These are phyloP conservation scores for Trichosporon coremiiforme DNA, from an alignment of 1,284 basidiomycete species.

Conservation along the genomic window DNA sequence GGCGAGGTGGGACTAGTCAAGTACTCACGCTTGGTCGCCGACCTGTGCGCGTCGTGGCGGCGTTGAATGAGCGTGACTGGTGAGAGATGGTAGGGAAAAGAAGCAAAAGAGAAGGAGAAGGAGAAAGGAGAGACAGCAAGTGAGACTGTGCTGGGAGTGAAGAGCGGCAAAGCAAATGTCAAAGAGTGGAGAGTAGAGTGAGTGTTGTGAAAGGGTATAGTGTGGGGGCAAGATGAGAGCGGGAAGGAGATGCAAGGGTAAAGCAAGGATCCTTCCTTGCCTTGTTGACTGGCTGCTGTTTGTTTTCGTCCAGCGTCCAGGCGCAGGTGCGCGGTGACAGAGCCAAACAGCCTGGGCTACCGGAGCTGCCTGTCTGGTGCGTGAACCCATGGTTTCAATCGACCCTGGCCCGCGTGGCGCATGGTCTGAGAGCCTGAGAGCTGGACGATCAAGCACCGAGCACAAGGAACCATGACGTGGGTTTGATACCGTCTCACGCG, in stretches of 20 bases:
- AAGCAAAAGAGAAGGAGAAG: neutral
- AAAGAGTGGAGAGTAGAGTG: neutral
- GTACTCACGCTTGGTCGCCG: constrained; percentile 7
- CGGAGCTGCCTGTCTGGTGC: too few species aligned
- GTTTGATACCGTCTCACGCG: neutral
- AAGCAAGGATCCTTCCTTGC: neutral
- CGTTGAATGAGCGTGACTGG: constrained; percentile 6
- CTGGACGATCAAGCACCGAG: neutral
- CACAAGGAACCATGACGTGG: neutral
- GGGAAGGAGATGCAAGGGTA: constrained; percentile 8
- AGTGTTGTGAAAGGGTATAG: neutral
- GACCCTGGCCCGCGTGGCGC: neutral
- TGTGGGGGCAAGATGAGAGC: constrained; percentile 8
- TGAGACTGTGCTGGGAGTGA: too few species aligned
- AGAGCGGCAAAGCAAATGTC: neutral
- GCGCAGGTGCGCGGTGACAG: too few species aligned
- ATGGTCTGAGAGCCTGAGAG: too few species aligned
- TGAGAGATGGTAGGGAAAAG: neutral
- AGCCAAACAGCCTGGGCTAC: too few species aligned
- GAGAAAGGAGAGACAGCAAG: neutral
- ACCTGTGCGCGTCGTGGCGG: constrained; percentile 18
- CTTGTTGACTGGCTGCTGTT: neutral
- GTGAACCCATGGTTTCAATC: neutral
- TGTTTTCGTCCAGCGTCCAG: constrained; percentile 2
- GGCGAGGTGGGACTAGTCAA: neutral